Evolutionary conservation across 352 stramenopile species (phyloP), one percentile per base, ranked within the genome.

Genomic region (Phytophthora uliginosa): DNA sequence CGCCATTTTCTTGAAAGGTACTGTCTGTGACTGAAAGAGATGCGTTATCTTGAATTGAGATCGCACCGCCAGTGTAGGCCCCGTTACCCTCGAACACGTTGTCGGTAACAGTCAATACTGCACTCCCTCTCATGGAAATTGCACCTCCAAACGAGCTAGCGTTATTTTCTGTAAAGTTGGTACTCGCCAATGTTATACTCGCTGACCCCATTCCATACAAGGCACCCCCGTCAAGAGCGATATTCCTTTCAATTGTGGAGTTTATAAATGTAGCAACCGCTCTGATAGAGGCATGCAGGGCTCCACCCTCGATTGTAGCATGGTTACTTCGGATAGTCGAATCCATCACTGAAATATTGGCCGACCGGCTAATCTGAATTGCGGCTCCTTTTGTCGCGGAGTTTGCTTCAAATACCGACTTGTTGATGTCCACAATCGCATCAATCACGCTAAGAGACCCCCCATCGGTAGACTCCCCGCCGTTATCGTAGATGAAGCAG

Each of bases 101-200:
- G 3, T 31, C 34, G 24, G 73, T 22, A 2, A 76, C 54, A n/a
- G 40, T 68, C 7, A 88, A 34, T 1, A 2, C 40, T 3, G 80
- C 64, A 13, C 72, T 77, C 4, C 73, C 84, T 31, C 69, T 51
- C 28, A 83, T 62, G 7, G 73, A 77, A n/a, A 81, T 54, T 13
- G 63, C 83, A 1, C 85, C 85, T 13, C 85, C 85, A 73, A 89
- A 89, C n/a, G 66, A 81, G 2, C 42, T 42, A 2, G 80, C 85
- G 0, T 17, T 71, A 68, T 91, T 93, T 0, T 13, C 18, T 0
- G 17, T 62, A 2, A 78, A 56, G 0, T 20, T 66, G 7, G 73
- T 38, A 15, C 68, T 48, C 0, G 7, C 13, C 5, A 91, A 8
- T 0, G 59, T 62, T 7, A 92, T 59, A 2, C 13, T 72, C 0